Base-by-base conservation (phyloP, 2,329 filamentous ascomycete genomes). In the Paecilomyces sp. region DNA sequence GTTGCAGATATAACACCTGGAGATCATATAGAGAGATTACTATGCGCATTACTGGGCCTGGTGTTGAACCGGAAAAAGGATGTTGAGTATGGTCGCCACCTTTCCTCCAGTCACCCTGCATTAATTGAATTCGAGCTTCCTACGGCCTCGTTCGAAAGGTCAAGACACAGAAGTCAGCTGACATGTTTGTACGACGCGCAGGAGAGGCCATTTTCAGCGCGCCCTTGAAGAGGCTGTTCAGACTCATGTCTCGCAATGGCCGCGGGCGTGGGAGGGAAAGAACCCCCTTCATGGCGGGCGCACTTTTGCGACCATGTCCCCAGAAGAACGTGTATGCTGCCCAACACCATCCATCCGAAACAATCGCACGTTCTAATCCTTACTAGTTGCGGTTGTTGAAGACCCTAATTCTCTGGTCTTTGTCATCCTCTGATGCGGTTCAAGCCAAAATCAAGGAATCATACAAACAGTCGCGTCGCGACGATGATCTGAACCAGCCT, bases 11-110 rank as follows among this genome's bases (percentile, higher is more conserved):
- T 83, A 55, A 78, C 88, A 24, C 92, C 93, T 2, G 91, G 92
- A 68, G 88, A 95, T 69, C 88, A 92, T 70, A 88, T 90, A 54
- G 93, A 97, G 79, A 85, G 88, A 66, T 86, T 99, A 60, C 82
- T 99, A 28, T 99, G 95, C 80, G 92, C 92, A 63, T 78, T 99
- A 65, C 81, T 99, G 53, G 88, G 90, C 33, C 81, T 99, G 67
- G 85, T 97, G 58, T 82, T 99, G 70, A 99, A 99, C 76, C 88
- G 94, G 75, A 97, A 99, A 82, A 96, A 99, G 74, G 92, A 96
- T 78, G 90, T 97, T 73, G 96, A 99, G 94, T 97, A 85, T 77
- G 91, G 80, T 65, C 63, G 63, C 64, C 71, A 71, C 68, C 50
- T 53, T 15, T 28, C n/a, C 18, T 33, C 7, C 47, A n/a, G 30